Evolutionary conservation across 495 filamentous ascomycete genomes (phyloP), one percentile per base, ranked within the genome.

Genomic region (Xylaria castorea): DNA sequence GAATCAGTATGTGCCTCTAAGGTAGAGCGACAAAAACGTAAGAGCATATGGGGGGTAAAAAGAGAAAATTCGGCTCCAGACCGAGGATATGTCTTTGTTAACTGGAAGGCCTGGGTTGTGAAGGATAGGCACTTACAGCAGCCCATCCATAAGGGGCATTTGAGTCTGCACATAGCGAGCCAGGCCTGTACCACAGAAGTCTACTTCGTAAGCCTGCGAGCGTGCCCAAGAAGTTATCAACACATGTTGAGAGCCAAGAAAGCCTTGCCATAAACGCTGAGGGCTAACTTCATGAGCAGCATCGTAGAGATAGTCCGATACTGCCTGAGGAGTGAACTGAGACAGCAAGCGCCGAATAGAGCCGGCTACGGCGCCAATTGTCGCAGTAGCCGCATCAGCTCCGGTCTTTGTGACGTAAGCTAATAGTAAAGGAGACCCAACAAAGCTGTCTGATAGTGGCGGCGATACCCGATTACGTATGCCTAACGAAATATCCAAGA

Each of bases 171-270:
- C 79, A 69, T 80, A 83, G 25, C 77, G 75, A 66, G 79, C 75
- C 12, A 53, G 48, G 7, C 66, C 57, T 0, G 53, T 75, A 11
- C 65, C 74, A 40, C 71, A 75, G 73, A 85, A 84, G 55, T 82
- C 77, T 4, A 83, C 81, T 64, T 84, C 77, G 32, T 81, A 78
- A 34, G 80, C 78, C n/a, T 73, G 74, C 16, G 76, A 71, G 53
- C 80, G 75, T 2, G 81, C 68, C 83, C 83, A 85, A 0, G 78
- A 82, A 9, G 83, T 84, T n/a, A 81, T 73, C 7, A 83, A 42
- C 1, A 77, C 69, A 75, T 84, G 81, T 60, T 76, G 62, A 27
- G 71, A 72, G 36, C 82, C 83, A 11, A 83, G 65, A 70, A 83
- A 85, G 9, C 76, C 76, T 36, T 79, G 78, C 82, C 82, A 83